Evolutionary conservation across 2,329 filamentous ascomycete species (phyloP).

Genomic region (Alternaria sp.): DNA sequence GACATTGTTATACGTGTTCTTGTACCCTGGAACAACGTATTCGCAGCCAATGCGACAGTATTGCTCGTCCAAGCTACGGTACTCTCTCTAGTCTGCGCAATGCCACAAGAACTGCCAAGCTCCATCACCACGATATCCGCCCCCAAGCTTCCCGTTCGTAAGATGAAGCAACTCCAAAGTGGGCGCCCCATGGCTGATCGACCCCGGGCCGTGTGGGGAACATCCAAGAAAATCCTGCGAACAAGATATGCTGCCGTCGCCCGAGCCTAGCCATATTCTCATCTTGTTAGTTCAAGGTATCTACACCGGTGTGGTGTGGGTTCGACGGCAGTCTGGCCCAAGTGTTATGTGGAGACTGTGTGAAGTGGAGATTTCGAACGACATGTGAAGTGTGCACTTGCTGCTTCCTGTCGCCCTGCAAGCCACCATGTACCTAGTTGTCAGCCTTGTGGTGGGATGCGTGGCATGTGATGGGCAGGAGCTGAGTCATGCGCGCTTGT

Average conservation of each 20-base stretch:
- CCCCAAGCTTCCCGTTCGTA: neutral
- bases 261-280: neutral
- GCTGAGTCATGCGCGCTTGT: neutral
- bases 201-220: neutral
- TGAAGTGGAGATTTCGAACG: neutral
- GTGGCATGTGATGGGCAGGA: neutral
- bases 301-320: neutral
- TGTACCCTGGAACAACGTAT: neutral
- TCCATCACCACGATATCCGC: neutral
- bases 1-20: neutral
- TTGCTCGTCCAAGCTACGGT: neutral
- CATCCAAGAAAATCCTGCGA: neutral
- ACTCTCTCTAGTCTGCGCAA: neutral
- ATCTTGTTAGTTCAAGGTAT: neutral
- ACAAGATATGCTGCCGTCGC: constrained; percentile 4
- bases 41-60: neutral
- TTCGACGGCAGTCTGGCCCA: neutral
- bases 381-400: neutral
- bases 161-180: neutral
- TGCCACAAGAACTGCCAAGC: neutral
- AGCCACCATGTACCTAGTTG: neutral
- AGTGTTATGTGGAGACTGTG: neutral
- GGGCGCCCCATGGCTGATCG: neutral
- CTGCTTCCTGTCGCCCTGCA: neutral
- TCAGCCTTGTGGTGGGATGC: neutral